A percentile compares a stretch with the other conserved stretches of the same genome.
Evolutionary conservation across 208 protist genomes (phyloP).

Genomic region (Leishmania arabica): DNA sequence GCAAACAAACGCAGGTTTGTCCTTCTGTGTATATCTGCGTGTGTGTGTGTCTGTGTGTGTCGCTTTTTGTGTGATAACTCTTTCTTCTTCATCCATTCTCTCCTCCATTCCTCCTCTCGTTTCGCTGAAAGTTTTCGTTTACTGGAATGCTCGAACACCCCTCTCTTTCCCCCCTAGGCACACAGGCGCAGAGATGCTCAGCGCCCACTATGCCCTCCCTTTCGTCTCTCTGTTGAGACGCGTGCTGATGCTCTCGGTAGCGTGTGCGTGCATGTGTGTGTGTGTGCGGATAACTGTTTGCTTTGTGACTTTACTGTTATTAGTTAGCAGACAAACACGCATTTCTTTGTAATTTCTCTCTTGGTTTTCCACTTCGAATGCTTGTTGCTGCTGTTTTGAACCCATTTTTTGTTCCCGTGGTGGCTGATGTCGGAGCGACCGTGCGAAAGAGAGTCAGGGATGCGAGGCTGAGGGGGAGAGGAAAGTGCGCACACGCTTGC

Average conservation of each 20-base stretch:
- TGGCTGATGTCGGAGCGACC: not conserved
- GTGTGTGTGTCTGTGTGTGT: not conserved
- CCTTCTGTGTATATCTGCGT: not conserved
- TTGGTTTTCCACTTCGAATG: too few species aligned
- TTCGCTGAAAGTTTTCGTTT: not conserved
- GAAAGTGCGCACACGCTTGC: not conserved
- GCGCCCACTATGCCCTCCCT: not conserved
- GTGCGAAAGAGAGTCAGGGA: not conserved
- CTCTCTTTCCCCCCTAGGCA: not conserved
- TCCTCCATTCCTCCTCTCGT: not conserved
- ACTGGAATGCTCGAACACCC: not conserved
- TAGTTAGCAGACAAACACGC: too few species aligned
- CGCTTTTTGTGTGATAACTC: not conserved
- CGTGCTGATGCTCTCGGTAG: not conserved
- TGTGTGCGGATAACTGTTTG: not conserved
- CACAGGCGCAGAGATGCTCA: not conserved
- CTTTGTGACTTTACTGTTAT: too few species aligned
- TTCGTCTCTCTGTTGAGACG: not conserved
- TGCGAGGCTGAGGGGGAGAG: not conserved
- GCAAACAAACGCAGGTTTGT: too few species aligned
- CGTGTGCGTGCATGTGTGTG: not conserved
- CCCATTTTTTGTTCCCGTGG: not conserved
- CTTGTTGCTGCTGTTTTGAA: too few species aligned
- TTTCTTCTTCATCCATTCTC: not conserved
- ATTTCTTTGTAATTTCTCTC: too few species aligned